These are phyloP conservation scores for Mortierella hygrophila DNA, from an alignment of 192 early-diverging fungal species.

Conservation along the genomic window DNA sequence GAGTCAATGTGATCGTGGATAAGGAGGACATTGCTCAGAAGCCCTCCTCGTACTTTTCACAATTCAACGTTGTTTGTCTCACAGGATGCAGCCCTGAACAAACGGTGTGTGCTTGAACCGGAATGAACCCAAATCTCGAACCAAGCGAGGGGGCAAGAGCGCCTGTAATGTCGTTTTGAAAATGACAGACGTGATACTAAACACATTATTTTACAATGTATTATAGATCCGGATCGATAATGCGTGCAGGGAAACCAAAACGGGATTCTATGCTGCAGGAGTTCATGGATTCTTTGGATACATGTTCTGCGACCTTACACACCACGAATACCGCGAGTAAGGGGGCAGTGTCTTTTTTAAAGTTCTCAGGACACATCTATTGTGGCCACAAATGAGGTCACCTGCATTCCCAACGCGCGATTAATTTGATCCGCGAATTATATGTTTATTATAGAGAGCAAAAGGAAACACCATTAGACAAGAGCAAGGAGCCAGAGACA, in stretches of 20 bases:
- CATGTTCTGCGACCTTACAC: slow-evolving; percentile 85
- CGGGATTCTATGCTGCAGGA: slow-evolving; percentile 76
- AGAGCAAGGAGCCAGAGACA: slow-evolving; percentile 58
- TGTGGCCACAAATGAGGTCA: slow-evolving; percentile 7
- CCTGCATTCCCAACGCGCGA: not conserved
- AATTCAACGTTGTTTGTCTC: slow-evolving; percentile 80
- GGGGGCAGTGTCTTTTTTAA: slow-evolving; percentile 6
- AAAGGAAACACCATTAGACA: slow-evolving; percentile 23
- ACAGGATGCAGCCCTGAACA: slow-evolving; percentile 60
- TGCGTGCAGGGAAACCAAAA: slow-evolving; percentile 69
- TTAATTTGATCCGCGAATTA: not conserved
- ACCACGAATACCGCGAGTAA: slow-evolving; percentile 73
- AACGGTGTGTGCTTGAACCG: slow-evolving; percentile 50
- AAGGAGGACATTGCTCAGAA: slow-evolving; percentile 56
- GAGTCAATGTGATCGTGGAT: slow-evolving; percentile 76
- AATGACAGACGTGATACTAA: too few species aligned
- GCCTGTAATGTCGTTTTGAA: not conserved
- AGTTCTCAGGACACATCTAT: not conserved
- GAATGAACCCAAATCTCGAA: not conserved
- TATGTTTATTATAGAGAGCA: not conserved
- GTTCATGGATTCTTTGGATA: slow-evolving; percentile 84
- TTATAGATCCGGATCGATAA: slow-evolving; percentile 67
- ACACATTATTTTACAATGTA: not conserved
- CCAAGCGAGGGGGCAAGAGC: not conserved
- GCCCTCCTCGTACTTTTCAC: slow-evolving; percentile 64